Percentiles rank a stretch among this genome's conserved stretches.
Evolutionary conservation across 768 basidiomycete genomes (phyloP).

Genomic region (Agrocybe pediades): DNA sequence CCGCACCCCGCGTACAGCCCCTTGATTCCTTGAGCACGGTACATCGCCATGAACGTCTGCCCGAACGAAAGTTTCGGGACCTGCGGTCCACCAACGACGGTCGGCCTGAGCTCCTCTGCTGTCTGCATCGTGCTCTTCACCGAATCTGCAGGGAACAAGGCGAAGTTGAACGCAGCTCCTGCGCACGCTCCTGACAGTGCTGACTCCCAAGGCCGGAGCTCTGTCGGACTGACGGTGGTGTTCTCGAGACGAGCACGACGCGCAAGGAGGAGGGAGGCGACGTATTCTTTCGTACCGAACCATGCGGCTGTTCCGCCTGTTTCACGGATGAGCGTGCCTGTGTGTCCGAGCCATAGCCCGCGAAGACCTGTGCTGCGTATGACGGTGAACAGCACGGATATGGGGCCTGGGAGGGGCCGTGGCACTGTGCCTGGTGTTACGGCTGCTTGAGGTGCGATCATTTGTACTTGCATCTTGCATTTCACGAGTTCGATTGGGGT

Average conservation of each 20-base stretch:
- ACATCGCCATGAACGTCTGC: slow-evolving; percentile 69
- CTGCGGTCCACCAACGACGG: slow-evolving; percentile 7
- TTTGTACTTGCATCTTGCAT: slow-evolving; percentile 40
- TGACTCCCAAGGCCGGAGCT: slow-evolving; percentile 69
- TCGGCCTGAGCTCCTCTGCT: slow-evolving; percentile 72
- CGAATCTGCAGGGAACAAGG: slow-evolving; percentile 88
- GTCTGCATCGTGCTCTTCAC: slow-evolving; percentile 93
- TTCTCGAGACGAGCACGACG: slow-evolving; percentile 32
- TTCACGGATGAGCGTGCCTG: slow-evolving; percentile 10
- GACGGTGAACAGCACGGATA: slow-evolving; percentile 27
- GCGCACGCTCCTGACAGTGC: slow-evolving; percentile 79
- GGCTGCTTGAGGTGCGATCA: slow-evolving; percentile 21
- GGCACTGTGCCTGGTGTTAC: slow-evolving; percentile 8
- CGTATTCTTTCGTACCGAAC: slow-evolving; percentile 84
- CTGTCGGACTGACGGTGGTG: slow-evolving; percentile 11
- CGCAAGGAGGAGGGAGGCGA: slow-evolving; percentile 62
- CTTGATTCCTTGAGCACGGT: slow-evolving; percentile 66
- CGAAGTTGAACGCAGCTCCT: slow-evolving; percentile 77
- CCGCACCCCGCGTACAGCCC: slow-evolving; percentile 91
- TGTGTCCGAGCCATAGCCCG: slow-evolving; percentile 22
- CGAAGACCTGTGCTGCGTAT: slow-evolving; percentile 25
- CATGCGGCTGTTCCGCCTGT: slow-evolving; percentile 70
- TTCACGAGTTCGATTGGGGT: slow-evolving; percentile 41
- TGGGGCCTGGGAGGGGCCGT: slow-evolving; percentile 26
- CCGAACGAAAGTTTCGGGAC: slow-evolving; percentile 48